Evolutionary conservation across 306 rosid genomes (phyloP).

Genomic region (Vigna angularis): DNA sequence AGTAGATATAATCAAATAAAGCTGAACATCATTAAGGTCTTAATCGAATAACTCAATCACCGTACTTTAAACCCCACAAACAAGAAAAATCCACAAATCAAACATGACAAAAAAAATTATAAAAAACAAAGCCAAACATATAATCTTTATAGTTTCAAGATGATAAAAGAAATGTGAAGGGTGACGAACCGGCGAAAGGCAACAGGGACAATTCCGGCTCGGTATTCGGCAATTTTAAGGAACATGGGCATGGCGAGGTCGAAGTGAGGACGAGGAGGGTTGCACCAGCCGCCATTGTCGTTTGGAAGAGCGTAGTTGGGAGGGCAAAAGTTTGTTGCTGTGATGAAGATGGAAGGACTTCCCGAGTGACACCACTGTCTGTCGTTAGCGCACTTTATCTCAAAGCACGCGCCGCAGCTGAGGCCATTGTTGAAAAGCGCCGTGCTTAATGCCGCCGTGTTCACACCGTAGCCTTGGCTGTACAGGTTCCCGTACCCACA

Average conservation of each 20-base stretch:
- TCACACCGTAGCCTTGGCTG: conserved; percentile 97
- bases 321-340: conserved; percentile 97
- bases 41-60: neutral
- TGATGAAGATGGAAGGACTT: conserved; percentile 82
- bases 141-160: too few species aligned
- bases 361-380: conserved; percentile 87
- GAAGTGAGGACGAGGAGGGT: conserved; percentile 96
- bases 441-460: conserved; percentile 92
- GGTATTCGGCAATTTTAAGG: conserved; percentile 94
- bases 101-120: neutral
- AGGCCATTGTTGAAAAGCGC: conserved; percentile 89
- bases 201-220: conserved; percentile 98
- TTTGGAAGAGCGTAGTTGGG: conserved; percentile 90
- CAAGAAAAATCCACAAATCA: neutral
- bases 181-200: conserved; percentile 73
- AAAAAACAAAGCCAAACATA: neutral
- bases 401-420: conserved; percentile 94
- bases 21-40: neutral
- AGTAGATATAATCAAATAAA: conserved; percentile 24
- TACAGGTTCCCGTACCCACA: conserved; percentile 96
- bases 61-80: neutral
- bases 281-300: conserved; percentile 99
- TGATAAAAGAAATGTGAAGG: neutral
- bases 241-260: conserved; percentile 99
- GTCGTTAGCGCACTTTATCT: conserved; percentile 85